Conservation (phyloP, 2,329 filamentous ascomycete genomes). For the Ceratocystis lukuohia region DNA sequence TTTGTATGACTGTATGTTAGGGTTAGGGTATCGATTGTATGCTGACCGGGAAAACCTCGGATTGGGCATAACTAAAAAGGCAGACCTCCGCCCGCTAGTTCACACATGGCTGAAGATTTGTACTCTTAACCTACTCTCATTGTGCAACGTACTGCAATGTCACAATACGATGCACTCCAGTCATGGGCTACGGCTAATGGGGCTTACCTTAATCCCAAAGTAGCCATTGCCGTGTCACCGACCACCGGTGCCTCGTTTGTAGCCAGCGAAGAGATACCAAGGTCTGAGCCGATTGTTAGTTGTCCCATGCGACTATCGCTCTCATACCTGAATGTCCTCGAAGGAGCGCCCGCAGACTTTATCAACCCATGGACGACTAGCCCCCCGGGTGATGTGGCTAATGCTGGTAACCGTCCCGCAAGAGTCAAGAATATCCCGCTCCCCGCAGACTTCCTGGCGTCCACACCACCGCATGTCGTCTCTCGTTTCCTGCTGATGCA, state of each 20-base stretch:
- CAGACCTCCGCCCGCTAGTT: too few species aligned
- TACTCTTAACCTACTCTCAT: neutral
- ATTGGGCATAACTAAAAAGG: neutral
- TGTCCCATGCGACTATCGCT: constrained; percentile 42
- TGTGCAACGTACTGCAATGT: neutral
- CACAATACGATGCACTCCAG: constrained; percentile 27
- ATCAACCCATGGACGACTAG: constrained; percentile 15
- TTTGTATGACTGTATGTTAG: neutral
- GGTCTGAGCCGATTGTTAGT: constrained; percentile 35
- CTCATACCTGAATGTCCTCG: constrained; percentile 44
- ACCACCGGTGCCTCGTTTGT: constrained; percentile 42
- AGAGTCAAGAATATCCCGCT: constrained; percentile 27
- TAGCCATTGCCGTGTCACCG: constrained; percentile 41
- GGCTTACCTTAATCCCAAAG: constrained; percentile 35
- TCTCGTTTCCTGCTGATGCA: constrained; percentile 56
- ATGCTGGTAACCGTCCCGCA: constrained; percentile 11
- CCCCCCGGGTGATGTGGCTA: neutral
- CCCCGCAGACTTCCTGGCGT: constrained; percentile 36
- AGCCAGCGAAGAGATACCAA: constrained; percentile 28
- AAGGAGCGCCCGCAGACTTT: constrained; percentile 22
- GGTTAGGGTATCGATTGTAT: neutral
- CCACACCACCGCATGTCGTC: constrained; percentile 43
- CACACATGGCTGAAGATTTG: neutral
- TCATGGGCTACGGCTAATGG: constrained; percentile 36
- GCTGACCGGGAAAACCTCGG: neutral